These are phyloP conservation scores for Davidsoniella neocaledoniae DNA, from an alignment of 2,329 filamentous ascomycete species.

Conservation along the genomic window DNA sequence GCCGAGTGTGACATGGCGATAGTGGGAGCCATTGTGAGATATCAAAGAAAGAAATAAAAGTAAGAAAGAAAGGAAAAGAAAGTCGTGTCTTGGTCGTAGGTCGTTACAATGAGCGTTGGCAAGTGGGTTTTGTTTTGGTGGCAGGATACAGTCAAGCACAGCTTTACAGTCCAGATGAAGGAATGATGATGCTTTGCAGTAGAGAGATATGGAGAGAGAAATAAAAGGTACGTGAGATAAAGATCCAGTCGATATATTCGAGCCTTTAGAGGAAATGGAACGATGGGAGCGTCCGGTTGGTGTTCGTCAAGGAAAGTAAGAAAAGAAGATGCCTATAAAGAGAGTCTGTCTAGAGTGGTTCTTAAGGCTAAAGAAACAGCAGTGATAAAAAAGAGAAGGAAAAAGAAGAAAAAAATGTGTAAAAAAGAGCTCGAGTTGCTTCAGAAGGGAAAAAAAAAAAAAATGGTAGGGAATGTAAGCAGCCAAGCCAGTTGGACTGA, in stretches of 20 bases:
- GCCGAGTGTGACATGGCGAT: conserved; percentile 22
- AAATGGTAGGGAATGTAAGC: conserved; percentile 9
- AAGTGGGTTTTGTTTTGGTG: conserved; percentile 10
- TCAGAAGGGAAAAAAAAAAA: conserved; percentile 6
- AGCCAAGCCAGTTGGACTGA: conserved; percentile 15
- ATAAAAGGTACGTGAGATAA: conserved; percentile 2
- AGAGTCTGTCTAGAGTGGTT: too few relatives aligned
- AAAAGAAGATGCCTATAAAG: background rate
- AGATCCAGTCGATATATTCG: background rate
- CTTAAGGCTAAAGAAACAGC: too few relatives aligned
- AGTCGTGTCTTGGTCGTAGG: conserved; percentile 1
- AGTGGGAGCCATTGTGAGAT: conserved; percentile 30
- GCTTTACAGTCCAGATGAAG: too few relatives aligned
- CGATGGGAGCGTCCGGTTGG: too few relatives aligned
- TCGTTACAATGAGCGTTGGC: too few relatives aligned
- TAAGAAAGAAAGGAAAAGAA: background rate
- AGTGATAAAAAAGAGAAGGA: too few relatives aligned
- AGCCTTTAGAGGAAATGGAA: too few relatives aligned
- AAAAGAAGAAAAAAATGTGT: too few relatives aligned
- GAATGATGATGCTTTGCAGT: too few relatives aligned
- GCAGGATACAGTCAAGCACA: conserved; percentile 2
- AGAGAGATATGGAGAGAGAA: too few relatives aligned
- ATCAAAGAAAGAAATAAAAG: background rate
- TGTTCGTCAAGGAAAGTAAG: background rate
- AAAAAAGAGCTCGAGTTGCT: too few relatives aligned